phyloP scores from a whole-genome alignment of 176 grass and related monocot genomes.

The Hyparrhenia diplandra region DNA sequence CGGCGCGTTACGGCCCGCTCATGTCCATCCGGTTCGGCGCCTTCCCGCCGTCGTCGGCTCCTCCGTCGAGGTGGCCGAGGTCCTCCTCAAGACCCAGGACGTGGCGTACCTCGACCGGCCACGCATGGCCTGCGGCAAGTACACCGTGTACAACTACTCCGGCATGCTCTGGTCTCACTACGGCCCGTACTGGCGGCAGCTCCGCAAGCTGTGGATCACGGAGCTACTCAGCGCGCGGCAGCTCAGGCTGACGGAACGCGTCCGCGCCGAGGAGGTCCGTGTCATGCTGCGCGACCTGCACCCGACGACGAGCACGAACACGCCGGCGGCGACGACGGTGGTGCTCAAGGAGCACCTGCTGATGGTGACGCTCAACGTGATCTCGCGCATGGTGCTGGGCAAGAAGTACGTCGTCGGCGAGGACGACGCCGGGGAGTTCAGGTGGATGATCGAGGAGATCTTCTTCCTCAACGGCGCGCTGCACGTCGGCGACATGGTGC shows the following conservation, averaged over 20 bases:
- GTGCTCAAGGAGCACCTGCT: background rate
- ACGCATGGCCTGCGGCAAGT: background rate
- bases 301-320: too few relatives aligned
- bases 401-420: background rate
- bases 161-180: background rate
- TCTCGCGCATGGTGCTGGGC: slow-evolving; percentile 5
- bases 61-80: background rate
- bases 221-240: background rate
- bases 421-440: background rate
- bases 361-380: background rate
- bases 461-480: background rate
- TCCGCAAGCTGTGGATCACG: background rate
- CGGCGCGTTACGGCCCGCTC: background rate
- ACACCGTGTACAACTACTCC: slow-evolving; percentile 1
- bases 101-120: background rate
- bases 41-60: background rate
- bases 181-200: background rate
- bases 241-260: background rate
- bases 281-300: background rate
- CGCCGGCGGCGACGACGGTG: too few relatives aligned
- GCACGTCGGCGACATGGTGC: background rate
- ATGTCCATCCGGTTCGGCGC: background rate
- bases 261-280: background rate
- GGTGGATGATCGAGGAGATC: slow-evolving; percentile 2
- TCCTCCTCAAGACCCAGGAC: background rate